phyloP scores from a whole-genome alignment of 768 basidiomycete genomes.

The Leccinum variicolor region DNA sequence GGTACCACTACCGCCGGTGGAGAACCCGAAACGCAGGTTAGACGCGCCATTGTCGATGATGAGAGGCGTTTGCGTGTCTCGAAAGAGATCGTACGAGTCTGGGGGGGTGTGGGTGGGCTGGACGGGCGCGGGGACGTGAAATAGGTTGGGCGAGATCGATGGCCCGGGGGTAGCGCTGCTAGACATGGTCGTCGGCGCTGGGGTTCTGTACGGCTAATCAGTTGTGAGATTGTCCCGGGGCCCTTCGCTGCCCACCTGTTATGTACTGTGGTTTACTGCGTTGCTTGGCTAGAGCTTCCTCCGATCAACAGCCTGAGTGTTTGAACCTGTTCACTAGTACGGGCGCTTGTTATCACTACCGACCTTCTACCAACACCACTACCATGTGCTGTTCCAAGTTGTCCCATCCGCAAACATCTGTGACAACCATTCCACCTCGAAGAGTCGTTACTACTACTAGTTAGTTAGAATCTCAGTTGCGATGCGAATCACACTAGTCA shows the following conservation, averaged over 20 bases:
- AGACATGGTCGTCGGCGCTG: slow-evolving; percentile 12
- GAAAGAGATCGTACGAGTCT: slow-evolving; percentile 51
- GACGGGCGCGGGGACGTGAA: slow-evolving; percentile 20
- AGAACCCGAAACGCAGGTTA: slow-evolving; percentile 80
- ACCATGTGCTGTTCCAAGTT: no score
- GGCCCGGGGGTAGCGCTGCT: neutral
- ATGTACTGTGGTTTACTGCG: no score
- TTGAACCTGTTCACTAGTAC: no score
- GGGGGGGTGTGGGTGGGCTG: slow-evolving; percentile 35
- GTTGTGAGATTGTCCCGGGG: neutral
- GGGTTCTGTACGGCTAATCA: neutral
- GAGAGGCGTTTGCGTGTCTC: slow-evolving; percentile 55
- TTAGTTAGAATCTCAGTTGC: no score
- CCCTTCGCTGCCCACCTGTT: neutral
- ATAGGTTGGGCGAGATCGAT: slow-evolving; percentile 12
- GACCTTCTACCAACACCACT: no score
- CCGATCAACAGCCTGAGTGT: no score
- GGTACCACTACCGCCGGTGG: slow-evolving; percentile 39
- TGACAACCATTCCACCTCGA: no score
- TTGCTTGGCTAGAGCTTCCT: neutral
- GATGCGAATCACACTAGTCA: neutral
- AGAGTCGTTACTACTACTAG: no score
- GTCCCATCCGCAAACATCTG: no score
- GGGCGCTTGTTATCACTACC: no score
- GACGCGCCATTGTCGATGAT: slow-evolving; percentile 91